Conservation (phyloP, 2,329 filamentous ascomycete species). For the Beauveria australis region DNA sequence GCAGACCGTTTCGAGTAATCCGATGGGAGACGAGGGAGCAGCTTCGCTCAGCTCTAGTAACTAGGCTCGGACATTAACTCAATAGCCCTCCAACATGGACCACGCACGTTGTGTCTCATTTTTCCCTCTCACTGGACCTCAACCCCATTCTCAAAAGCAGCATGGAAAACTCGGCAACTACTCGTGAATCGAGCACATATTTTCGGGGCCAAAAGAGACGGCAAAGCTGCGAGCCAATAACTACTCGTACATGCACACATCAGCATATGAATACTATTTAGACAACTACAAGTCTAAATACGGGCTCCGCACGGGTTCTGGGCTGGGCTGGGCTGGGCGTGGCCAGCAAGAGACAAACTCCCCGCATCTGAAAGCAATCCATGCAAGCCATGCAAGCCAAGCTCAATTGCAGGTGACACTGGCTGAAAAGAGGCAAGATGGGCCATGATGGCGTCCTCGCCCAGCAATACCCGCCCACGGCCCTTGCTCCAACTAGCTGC, state of each 20-base stretch:
- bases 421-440: slow-evolving; percentile 8
- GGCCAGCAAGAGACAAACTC: background rate
- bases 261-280: background rate
- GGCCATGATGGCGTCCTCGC: background rate
- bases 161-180: background rate
- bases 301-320: background rate
- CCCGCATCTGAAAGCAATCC: slow-evolving; percentile 5
- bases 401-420: slow-evolving; percentile 6
- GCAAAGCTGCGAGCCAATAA: too few relatives aligned
- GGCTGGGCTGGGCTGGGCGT: background rate
- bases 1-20: slow-evolving; percentile 9
- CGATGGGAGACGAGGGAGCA: background rate
- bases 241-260: too few relatives aligned
- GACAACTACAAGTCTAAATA: background rate
- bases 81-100: too few relatives aligned
- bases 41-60: background rate
- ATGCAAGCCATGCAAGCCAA: background rate
- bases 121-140: background rate
- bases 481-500: background rate
- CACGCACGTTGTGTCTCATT: background rate
- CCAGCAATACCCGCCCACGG: background rate
- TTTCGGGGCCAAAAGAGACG: too few relatives aligned
- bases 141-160: background rate
- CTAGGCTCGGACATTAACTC: too few relatives aligned
- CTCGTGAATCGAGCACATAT: background rate